These are phyloP conservation scores for Backusella morwellensis DNA, from an alignment of 192 early-diverging fungal species.

Conservation along the genomic window DNA sequence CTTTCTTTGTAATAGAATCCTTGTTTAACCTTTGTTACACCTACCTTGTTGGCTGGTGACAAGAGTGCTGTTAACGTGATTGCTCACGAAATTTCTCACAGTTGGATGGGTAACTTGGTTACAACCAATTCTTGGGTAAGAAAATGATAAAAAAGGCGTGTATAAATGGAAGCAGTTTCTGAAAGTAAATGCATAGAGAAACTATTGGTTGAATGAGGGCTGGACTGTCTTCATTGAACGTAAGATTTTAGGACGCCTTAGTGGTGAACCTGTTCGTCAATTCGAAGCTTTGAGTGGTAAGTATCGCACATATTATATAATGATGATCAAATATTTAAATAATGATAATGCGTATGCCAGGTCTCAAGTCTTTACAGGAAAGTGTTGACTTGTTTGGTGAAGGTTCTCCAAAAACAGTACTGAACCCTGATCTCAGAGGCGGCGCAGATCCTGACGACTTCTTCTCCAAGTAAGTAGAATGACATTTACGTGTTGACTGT, in stretches of 20 bases:
- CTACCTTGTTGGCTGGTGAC: slow-evolving; percentile 91
- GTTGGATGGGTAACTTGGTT: slow-evolving; percentile 88
- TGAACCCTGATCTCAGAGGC: slow-evolving; percentile 69
- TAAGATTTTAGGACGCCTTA: slow-evolving; percentile 80
- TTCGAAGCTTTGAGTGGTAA: slow-evolving; percentile 77
- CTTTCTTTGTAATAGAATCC: slow-evolving; percentile 79
- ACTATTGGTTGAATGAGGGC: slow-evolving; percentile 96
- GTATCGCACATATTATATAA: neutral
- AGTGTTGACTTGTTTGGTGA: slow-evolving; percentile 65
- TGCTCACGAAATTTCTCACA: slow-evolving; percentile 92
- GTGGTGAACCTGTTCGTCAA: slow-evolving; percentile 75
- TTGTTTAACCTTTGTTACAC: slow-evolving; percentile 97
- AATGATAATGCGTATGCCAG: slow-evolving; percentile 23
- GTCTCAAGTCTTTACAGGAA: slow-evolving; percentile 71
- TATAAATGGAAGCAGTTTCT: neutral
- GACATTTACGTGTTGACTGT: neutral
- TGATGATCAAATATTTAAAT: neutral
- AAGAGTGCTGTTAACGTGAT: slow-evolving; percentile 91
- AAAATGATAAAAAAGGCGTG: slow-evolving; percentile 10
- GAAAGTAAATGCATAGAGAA: slow-evolving; percentile 37
- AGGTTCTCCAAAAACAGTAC: slow-evolving; percentile 62
- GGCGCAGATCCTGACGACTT: slow-evolving; percentile 83
- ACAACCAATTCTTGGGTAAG: slow-evolving; percentile 80
- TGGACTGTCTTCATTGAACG: slow-evolving; percentile 93
- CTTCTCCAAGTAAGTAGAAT: slow-evolving; percentile 48